These are phyloP conservation scores for Kwoniella shivajii DNA, from an alignment of 1,284 basidiomycete species.

Conservation along the genomic window DNA sequence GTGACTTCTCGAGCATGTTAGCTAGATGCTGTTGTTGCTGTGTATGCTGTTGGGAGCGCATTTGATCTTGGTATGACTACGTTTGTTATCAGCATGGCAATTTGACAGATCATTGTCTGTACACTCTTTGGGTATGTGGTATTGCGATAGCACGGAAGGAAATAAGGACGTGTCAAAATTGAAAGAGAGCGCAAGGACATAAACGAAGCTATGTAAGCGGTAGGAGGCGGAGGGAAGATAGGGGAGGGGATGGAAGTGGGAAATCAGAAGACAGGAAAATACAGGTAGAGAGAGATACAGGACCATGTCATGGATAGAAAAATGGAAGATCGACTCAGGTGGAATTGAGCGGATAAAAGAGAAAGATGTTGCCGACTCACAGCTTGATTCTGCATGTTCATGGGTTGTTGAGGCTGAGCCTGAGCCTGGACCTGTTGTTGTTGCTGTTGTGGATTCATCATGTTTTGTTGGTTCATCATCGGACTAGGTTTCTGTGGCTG, in stretches of 20 bases:
- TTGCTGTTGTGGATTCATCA: slow-evolving; percentile 1
- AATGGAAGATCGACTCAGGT: too few species aligned
- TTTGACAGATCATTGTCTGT: too few species aligned
- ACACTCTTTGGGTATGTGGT: too few species aligned
- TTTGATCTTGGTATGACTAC: slow-evolving; percentile 31
- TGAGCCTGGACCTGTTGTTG: slow-evolving; percentile 9
- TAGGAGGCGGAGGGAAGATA: background rate
- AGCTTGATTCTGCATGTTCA: slow-evolving; percentile 19
- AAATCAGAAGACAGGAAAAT: too few species aligned
- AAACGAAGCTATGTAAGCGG: background rate
- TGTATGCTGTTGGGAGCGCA: slow-evolving; percentile 24
- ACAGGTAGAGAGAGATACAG: too few species aligned
- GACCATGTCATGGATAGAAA: too few species aligned
- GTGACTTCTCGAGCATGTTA: slow-evolving; percentile 23
- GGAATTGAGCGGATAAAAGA: too few species aligned
- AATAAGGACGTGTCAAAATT: too few species aligned
- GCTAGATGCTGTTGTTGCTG: slow-evolving; percentile 21
- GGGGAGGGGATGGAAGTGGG: background rate
- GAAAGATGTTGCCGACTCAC: slow-evolving; percentile 9
- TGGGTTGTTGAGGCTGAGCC: slow-evolving; percentile 13
- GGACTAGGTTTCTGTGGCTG: slow-evolving; percentile 4
- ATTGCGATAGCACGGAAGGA: background rate
- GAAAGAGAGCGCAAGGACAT: too few species aligned
- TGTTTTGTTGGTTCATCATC: slow-evolving; percentile 7
- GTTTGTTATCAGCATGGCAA: too few species aligned